Conservation (phyloP, 2,329 filamentous ascomycete genomes). For the Trichoderma oligosporum region DNA sequence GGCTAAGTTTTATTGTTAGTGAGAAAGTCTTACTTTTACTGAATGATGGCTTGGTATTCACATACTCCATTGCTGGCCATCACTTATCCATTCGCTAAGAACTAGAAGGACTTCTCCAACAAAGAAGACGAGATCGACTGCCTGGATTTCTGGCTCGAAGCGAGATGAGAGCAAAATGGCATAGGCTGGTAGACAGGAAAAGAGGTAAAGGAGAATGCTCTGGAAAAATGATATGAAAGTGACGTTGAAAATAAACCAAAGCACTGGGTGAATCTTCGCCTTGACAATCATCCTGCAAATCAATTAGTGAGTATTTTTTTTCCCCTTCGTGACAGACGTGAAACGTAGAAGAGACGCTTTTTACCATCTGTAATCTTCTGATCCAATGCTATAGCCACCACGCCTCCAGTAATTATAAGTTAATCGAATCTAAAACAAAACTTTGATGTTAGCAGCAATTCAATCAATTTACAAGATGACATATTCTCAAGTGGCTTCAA, state of each 20-base stretch:
- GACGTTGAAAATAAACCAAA: slow-evolving; percentile 83
- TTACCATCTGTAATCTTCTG: slow-evolving; percentile 89
- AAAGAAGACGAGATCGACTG: slow-evolving; percentile 48
- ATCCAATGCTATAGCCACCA: slow-evolving; percentile 83
- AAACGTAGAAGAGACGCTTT: slow-evolving; percentile 1
- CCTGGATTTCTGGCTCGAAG: slow-evolving; percentile 49
- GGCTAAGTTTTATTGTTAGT: slow-evolving; percentile 40
- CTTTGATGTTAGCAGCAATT: background rate
- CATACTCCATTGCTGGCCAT: slow-evolving; percentile 85
- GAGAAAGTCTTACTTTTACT: background rate
- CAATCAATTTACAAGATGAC: background rate
- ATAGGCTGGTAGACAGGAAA: slow-evolving; percentile 76
- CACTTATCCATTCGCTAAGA: slow-evolving; percentile 72
- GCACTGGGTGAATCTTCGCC: slow-evolving; percentile 54
- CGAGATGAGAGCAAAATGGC: slow-evolving; percentile 70
- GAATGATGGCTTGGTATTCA: background rate
- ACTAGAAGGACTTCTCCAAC: slow-evolving; percentile 48
- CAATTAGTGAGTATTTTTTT: background rate
- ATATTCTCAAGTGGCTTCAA: no score
- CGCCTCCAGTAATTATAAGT: slow-evolving; percentile 98
- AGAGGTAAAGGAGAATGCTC: slow-evolving; percentile 72
- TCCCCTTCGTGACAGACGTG: background rate
- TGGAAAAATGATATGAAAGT: slow-evolving; percentile 85
- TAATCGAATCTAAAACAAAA: slow-evolving; percentile 59
- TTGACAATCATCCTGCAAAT: slow-evolving; percentile 63